Percentiles rank a stretch among this genome's conserved stretches.
phyloP scores from a whole-genome alignment of 2,329 filamentous ascomycete species.

The Aspergillus sp. region DNA sequence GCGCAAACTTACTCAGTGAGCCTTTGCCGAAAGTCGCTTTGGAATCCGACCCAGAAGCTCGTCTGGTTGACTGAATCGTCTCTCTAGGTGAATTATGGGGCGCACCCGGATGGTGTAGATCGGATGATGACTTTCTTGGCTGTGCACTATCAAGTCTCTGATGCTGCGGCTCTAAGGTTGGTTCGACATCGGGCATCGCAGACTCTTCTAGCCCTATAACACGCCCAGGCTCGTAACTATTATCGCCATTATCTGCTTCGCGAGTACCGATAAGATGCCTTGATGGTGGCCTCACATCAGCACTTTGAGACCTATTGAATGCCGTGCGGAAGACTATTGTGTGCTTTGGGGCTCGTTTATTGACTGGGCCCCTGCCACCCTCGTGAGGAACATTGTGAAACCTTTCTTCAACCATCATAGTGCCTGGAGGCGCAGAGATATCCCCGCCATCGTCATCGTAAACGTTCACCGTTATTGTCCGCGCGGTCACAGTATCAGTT shows the following conservation, averaged over 20 bases:
- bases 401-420: conserved; percentile 46
- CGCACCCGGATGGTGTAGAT: background rate
- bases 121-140: conserved; percentile 17
- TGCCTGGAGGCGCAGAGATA: conserved; percentile 47
- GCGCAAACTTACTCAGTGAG: conserved; percentile 34
- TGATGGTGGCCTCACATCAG: conserved; percentile 32
- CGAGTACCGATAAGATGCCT: conserved; percentile 6
- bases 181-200: background rate
- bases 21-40: conserved; percentile 27
- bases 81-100: background rate
- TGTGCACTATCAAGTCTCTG: conserved; percentile 6
- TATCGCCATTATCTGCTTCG: background rate
- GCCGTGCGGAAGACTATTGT: conserved; percentile 48
- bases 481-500: conserved; percentile 44
- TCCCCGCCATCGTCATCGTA: conserved; percentile 44
- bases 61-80: background rate
- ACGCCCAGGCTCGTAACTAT: background rate
- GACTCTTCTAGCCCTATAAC: background rate
- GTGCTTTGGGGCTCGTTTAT: conserved; percentile 39
- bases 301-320: conserved; percentile 41
- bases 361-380: conserved; percentile 35
- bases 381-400: conserved; percentile 50
- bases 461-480: conserved; percentile 49
- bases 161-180: background rate
- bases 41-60: conserved; percentile 19